Evolutionary conservation across 768 basidiomycete genomes (phyloP), one percentile per base, ranked within the genome.

Genomic region (Daedaleopsis nitida): DNA sequence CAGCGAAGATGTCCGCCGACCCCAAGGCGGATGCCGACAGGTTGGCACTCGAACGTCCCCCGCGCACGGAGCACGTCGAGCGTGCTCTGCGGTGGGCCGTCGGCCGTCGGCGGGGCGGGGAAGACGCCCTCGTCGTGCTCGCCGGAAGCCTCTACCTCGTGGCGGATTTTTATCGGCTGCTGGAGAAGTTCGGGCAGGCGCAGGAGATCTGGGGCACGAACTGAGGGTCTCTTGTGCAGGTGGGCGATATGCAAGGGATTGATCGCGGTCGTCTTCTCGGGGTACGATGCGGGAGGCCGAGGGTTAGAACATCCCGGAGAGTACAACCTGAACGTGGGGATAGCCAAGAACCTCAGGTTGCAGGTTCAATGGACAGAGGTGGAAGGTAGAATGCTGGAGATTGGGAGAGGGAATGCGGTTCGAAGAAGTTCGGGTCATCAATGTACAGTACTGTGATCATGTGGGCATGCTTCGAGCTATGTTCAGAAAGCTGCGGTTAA

Each of bases 111-210:
- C 68, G 50, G 24, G 64, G 63, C 13, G 58, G 62, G 8, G 66
- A 73, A 0, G 73, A 68, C 10, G 71, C 69, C n/a, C 68, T 94
- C 55, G 81, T 90, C 0, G 82, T 97, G 12, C 69, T 96, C 1
- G 89, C 93, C 23, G 97, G 96, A 42, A 98, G 97, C 75, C 72
- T 98, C 68, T 99, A 99, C 75, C 83, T 98, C 42, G 92, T 94
- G 1, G 94, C 94, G 11, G 96, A 98, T 76, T 86, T 96, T 57
- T 97, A 96, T 77, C 78, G 94, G 58, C 52, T 70, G 42, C 59
- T 69, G 32, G 43, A 57, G 35, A 50, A 43, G 45, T 39, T 50
- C 23, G 62, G 58, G 32, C 58, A 59, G 55, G 62, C 54, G 55
- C 21, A 48, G 53, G 62, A 56, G 37, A 59, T 64, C 50, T 64